These are phyloP conservation scores for Suillus sp. DNA, from an alignment of 768 basidiomycete species.

Conservation along the genomic window DNA sequence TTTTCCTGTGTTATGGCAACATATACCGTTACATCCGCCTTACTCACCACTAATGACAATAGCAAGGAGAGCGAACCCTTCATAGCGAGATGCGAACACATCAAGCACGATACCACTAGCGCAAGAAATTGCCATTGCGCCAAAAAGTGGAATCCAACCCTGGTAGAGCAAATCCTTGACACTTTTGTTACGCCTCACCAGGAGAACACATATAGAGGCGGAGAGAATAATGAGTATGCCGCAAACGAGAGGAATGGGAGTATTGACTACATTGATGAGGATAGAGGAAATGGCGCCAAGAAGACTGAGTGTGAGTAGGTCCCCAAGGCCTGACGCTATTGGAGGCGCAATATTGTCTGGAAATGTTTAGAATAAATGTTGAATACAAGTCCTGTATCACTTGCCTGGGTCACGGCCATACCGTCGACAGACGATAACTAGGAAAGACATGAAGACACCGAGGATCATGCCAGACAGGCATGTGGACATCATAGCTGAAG, in stretches of 20 bases:
- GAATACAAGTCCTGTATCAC: slow-evolving; percentile 15
- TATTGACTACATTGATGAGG: slow-evolving; percentile 65
- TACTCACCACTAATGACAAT: slow-evolving; percentile 82
- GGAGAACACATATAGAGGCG: slow-evolving; percentile 50
- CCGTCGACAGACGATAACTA: slow-evolving; percentile 77
- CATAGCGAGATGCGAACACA: slow-evolving; percentile 81
- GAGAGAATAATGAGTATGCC: slow-evolving; percentile 51
- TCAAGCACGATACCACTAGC: slow-evolving; percentile 92
- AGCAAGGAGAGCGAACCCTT: slow-evolving; percentile 85
- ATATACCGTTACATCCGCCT: background rate
- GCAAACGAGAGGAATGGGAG: slow-evolving; percentile 61
- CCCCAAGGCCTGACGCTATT: slow-evolving; percentile 89
- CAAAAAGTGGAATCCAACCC: slow-evolving; percentile 90
- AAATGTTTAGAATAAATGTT: slow-evolving; percentile 4
- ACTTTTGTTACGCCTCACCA: slow-evolving; percentile 65
- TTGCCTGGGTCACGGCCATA: slow-evolving; percentile 83
- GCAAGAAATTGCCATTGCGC: slow-evolving; percentile 84
- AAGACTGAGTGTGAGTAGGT: slow-evolving; percentile 86
- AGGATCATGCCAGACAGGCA: slow-evolving; percentile 76
- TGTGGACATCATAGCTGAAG: slow-evolving; percentile 79
- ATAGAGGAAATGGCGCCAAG: slow-evolving; percentile 68
- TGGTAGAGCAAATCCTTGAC: slow-evolving; percentile 73
- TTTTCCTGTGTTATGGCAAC: slow-evolving; percentile 2
- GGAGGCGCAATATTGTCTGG: slow-evolving; percentile 96
- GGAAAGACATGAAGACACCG: slow-evolving; percentile 89